These are phyloP conservation scores for Mycena crocata DNA, from an alignment of 768 basidiomycete species.

Conservation along the genomic window DNA sequence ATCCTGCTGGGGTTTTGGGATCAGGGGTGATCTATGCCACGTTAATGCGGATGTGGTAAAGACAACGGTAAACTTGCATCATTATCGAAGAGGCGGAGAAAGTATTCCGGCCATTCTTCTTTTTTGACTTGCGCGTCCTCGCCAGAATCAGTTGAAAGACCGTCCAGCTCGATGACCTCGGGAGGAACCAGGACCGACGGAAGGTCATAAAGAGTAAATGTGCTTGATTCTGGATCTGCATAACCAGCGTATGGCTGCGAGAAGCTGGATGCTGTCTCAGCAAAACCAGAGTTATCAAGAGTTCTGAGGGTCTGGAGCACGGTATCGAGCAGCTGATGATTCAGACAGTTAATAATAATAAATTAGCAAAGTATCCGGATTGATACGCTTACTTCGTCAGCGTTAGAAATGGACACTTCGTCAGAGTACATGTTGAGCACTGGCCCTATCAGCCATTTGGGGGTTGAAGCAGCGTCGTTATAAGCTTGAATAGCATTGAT, in stretches of 20 bases:
- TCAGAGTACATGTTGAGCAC: conserved; percentile 63
- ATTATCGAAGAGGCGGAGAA: conserved; percentile 74
- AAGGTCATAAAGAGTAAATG: conserved; percentile 68
- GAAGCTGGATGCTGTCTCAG: conserved; percentile 65
- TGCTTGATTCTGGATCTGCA: conserved; percentile 52
- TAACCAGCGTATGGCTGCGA: conserved; percentile 74
- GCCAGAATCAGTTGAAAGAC: conserved; percentile 72
- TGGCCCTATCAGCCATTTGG: conserved; percentile 78
- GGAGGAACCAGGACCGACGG: conserved; percentile 89
- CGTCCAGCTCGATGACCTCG: conserved; percentile 86
- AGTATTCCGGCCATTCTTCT: conserved; percentile 86
- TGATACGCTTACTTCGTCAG: conserved; percentile 67
- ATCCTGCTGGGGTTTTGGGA: conserved; percentile 79
- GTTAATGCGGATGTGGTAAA: conserved; percentile 4
- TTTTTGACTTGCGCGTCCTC: conserved; percentile 81
- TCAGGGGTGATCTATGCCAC: conserved; percentile 78
- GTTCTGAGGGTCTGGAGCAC: conserved; percentile 71
- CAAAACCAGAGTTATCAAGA: conserved; percentile 72
- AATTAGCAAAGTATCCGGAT: background rate
- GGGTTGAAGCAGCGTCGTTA: conserved; percentile 66
- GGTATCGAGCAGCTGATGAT: conserved; percentile 76
- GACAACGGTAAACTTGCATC: conserved; percentile 48
- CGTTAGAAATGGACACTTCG: conserved; percentile 56
- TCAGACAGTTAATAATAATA: conserved; percentile 16
- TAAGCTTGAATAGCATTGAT: conserved; percentile 79